phyloP scores from a whole-genome alignment of 805 yeast species.

The Torulaspora gathmanii region DNA sequence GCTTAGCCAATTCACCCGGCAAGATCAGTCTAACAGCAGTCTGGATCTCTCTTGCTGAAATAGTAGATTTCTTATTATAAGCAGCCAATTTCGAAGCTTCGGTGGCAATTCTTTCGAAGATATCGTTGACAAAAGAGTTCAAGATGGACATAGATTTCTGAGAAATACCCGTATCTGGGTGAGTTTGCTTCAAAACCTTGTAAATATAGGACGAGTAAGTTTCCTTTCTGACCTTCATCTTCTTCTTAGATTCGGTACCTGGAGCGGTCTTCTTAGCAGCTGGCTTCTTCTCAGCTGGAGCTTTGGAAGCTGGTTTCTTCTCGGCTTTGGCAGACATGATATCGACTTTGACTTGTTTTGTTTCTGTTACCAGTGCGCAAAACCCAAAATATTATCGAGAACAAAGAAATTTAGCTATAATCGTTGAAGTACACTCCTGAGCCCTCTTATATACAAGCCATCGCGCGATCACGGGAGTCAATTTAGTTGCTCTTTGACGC shows the following conservation, averaged over 20 bases:
- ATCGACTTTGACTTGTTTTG: slow-evolving; percentile 21
- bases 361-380: neutral
- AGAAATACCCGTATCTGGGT: slow-evolving; percentile 97
- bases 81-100: slow-evolving; percentile 96
- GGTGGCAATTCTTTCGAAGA: slow-evolving; percentile 90
- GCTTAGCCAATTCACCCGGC: slow-evolving; percentile 95
- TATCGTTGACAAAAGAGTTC: slow-evolving; percentile 94
- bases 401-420: neutral
- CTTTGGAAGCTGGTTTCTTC: slow-evolving; percentile 80
- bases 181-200: slow-evolving; percentile 94
- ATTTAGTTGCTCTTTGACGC: neutral
- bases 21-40: slow-evolving; percentile 92
- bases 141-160: slow-evolving; percentile 94
- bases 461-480: neutral
- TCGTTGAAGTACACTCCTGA: neutral
- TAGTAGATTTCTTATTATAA: slow-evolving; percentile 92
- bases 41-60: slow-evolving; percentile 93
- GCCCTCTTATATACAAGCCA: neutral
- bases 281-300: slow-evolving; percentile 93
- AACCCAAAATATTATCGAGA: neutral
- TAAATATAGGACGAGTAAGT: slow-evolving; percentile 92
- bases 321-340: slow-evolving; percentile 61
- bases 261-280: slow-evolving; percentile 86
- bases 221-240: slow-evolving; percentile 89
- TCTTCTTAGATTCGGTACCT: slow-evolving; percentile 69